Evolutionary conservation across 31 red algal genomes (phyloP), one percentile per base, ranked within the genome.

Genomic region (Odonthalia washingtoniensis): DNA sequence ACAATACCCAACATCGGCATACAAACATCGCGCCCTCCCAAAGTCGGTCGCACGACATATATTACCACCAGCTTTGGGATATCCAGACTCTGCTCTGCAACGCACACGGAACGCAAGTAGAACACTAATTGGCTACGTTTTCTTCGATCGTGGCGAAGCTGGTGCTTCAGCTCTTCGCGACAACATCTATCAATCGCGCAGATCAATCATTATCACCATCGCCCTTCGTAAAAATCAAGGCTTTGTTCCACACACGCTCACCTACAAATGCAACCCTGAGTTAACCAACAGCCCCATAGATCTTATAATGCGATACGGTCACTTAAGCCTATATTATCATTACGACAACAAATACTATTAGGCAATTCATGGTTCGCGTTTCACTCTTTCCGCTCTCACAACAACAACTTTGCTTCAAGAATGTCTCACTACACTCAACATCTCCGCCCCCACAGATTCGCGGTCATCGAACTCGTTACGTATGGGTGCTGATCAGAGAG

Each of bases 91-190:
- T 0, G 52, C 72, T 40, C 14, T 85, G 42, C 21, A 42, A 16
- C 46, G 37, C 63, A 46, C 78, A 3, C 72, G 44, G 0, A 69
- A 87, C 84, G 63, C 74, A 0, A 79, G 0, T 5, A 57, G 72
- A n/a, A 53, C 78, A 27, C 27, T 87, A 14, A 63, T 49, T 3
- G 40, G 38, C 53, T 87, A 67, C 64, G 3, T 87, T 3, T 87
- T 87, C 74, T 87, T 87, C 60, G 61, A 68, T 36, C 72, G 46
- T 67, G 72, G 72, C 32, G 84, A 87, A 40, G 72, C 84, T 16
- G 74, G 84, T 12, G 39, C 74, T 14, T 68, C 74, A n/a, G 31
- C 78, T 27, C 32, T 43, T 28, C 38, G n/a, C 21, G 0, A 21
- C 17, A 37, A 87, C 41, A 27, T 62, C 60, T 52, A 26, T 44